These are phyloP conservation scores for Cryptococcus neoformans DNA, from an alignment of 1,284 basidiomycete genomes.

Conservation along the genomic window DNA sequence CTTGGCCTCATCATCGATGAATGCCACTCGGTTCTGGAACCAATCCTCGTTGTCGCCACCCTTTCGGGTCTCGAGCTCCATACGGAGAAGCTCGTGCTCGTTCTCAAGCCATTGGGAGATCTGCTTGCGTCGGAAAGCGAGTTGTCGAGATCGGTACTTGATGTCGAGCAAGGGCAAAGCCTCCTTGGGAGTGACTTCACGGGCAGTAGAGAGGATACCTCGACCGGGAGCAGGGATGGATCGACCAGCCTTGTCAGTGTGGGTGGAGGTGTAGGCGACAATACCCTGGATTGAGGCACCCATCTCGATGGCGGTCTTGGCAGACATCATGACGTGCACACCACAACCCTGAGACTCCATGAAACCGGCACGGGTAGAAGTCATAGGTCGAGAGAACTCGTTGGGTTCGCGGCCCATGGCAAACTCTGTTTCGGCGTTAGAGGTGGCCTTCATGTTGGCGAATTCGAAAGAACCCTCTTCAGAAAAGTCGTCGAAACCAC, in stretches of 20 bases:
- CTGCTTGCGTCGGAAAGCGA: conserved; percentile 87
- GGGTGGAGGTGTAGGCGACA: conserved; percentile 93
- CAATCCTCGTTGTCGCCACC: conserved; percentile 62
- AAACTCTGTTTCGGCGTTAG: conserved; percentile 93
- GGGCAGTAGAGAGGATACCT: conserved; percentile 80
- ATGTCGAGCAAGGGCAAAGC: conserved; percentile 72
- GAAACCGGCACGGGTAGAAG: conserved; percentile 93
- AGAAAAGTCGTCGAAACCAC: conserved; percentile 96
- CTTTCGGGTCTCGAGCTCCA: conserved; percentile 64
- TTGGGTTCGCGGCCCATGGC: conserved; percentile 98
- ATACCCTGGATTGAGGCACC: conserved; percentile 92
- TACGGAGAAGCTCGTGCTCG: conserved; percentile 76
- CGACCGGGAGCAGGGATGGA: conserved; percentile 91
- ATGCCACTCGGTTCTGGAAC: conserved; percentile 66
- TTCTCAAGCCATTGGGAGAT: conserved; percentile 90
- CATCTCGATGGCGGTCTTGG: conserved; percentile 90
- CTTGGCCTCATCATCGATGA: conserved; percentile 83
- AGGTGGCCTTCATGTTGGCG: conserved; percentile 99
- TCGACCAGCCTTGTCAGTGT: conserved; percentile 93
- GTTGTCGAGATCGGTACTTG: conserved; percentile 83
- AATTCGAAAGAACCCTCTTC: conserved; percentile 98
- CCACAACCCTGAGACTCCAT: conserved; percentile 98
- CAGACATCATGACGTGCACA: conserved; percentile 95
- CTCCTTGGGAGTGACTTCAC: conserved; percentile 68
- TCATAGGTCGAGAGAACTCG: conserved; percentile 97